phyloP scores from a whole-genome alignment of 805 yeast species.

The Lachancea nothofagi region DNA sequence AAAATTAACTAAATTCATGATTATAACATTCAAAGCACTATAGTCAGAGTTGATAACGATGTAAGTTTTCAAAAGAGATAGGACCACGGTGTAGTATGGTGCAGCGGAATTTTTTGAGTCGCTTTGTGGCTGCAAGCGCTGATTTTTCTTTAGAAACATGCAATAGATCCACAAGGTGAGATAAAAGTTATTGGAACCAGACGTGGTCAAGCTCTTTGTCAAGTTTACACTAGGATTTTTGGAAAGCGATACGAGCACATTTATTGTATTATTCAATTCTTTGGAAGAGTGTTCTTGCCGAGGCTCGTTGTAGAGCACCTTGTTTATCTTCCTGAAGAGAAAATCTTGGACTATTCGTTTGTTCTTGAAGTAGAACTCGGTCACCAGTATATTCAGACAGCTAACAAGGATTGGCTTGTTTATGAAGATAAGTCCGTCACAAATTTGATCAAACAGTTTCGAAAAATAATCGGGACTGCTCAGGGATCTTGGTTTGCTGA shows the following conservation, averaged over 20 bases:
- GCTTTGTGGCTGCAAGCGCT: slow-evolving; percentile 17
- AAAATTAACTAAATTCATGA: slow-evolving; percentile 30
- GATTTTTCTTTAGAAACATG: slow-evolving; percentile 32
- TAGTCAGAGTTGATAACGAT: slow-evolving; percentile 29
- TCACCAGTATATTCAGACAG: slow-evolving; percentile 50
- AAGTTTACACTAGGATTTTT: slow-evolving; percentile 39
- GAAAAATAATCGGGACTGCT: slow-evolving; percentile 47
- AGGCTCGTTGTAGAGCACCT: slow-evolving; percentile 30
- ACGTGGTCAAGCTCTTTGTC: slow-evolving; percentile 27
- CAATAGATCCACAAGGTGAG: slow-evolving; percentile 36
- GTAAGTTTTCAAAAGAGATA: slow-evolving; percentile 33
- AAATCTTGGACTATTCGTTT: slow-evolving; percentile 51
- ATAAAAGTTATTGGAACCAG: slow-evolving; percentile 23
- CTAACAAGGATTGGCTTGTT: slow-evolving; percentile 58
- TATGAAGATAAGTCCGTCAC: slow-evolving; percentile 49
- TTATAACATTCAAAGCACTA: slow-evolving; percentile 23
- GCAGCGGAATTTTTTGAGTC: slow-evolving; percentile 13
- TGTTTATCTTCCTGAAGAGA: slow-evolving; percentile 47
- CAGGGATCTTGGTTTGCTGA: slow-evolving; percentile 54
- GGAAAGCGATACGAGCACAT: slow-evolving; percentile 59
- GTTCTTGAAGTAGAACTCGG: slow-evolving; percentile 47
- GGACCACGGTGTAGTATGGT: slow-evolving; percentile 30
- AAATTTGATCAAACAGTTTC: slow-evolving; percentile 59
- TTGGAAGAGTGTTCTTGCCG: slow-evolving; percentile 40
- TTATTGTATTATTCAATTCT: slow-evolving; percentile 54